Conservation (phyloP, 1,139 yeast genomes). For the Saccharomycopsis crataegensis region DNA sequence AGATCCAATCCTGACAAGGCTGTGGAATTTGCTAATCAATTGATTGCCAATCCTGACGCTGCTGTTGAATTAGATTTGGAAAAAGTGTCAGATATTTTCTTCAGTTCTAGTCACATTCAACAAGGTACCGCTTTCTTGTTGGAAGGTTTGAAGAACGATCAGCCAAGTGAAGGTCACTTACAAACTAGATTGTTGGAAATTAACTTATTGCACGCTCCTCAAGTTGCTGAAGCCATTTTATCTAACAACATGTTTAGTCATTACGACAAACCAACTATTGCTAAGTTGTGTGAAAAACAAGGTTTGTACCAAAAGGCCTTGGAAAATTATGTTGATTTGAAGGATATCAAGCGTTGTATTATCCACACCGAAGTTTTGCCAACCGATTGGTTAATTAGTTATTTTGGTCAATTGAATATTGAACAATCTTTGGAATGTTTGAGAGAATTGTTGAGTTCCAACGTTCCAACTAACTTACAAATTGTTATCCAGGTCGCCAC, state of each 20-base stretch:
- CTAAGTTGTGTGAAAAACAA: conserved; percentile 87
- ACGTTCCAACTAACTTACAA: conserved; percentile 83
- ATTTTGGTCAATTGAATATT: conserved; percentile 89
- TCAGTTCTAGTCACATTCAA: conserved; percentile 89
- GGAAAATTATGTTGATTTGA: conserved; percentile 90
- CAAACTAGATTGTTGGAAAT: conserved; percentile 94
- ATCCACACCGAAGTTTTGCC: conserved; percentile 83
- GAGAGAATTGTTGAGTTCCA: conserved; percentile 74
- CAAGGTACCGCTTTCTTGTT: conserved; percentile 98
- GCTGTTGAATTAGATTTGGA: conserved; percentile 70
- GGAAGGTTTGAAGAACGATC: conserved; percentile 91
- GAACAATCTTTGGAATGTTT: conserved; percentile 89
- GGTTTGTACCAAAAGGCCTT: conserved; percentile 92
- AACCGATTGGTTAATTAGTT: conserved; percentile 87
- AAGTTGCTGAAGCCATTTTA: conserved; percentile 97
- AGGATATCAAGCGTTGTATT: conserved; percentile 91
- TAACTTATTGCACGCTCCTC: conserved; percentile 93
- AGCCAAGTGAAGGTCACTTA: conserved; percentile 91
- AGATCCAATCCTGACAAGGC: conserved; percentile 97
- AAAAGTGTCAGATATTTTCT: conserved; percentile 85
- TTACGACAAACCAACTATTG: conserved; percentile 90
- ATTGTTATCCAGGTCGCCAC: conserved; percentile 95
- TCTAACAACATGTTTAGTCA: conserved; percentile 95
- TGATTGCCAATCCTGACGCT: conserved; percentile 56
- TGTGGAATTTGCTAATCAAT: conserved; percentile 89